These are phyloP conservation scores for Berkeleyomyces basicola DNA, from an alignment of 2,329 filamentous ascomycete genomes.

Conservation along the genomic window DNA sequence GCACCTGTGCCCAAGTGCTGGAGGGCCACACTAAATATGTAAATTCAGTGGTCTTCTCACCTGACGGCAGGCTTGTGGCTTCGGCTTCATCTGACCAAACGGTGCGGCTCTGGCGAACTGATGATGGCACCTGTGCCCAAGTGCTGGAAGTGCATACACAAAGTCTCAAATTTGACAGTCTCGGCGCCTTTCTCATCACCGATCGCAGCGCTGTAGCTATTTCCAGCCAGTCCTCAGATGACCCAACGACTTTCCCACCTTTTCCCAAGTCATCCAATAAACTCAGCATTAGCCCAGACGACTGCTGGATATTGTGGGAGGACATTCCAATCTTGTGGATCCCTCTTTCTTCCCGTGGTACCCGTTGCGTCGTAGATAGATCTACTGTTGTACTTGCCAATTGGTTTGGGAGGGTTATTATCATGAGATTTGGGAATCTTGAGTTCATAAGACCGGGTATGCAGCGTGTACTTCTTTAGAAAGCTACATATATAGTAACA, in stretches of 20 bases:
- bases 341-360: background rate
- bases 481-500: too few species aligned
- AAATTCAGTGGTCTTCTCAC: background rate
- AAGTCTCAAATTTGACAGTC: background rate
- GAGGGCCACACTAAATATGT: background rate
- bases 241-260: background rate
- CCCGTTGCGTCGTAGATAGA: too few species aligned
- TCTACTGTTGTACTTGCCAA: background rate
- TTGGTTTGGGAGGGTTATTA: background rate
- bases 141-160: background rate
- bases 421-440: background rate
- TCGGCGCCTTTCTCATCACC: background rate
- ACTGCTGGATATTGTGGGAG: background rate
- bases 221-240: background rate
- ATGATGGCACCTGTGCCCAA: background rate
- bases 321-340: background rate
- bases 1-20: background rate
- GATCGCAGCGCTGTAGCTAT: background rate
- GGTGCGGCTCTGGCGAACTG: background rate
- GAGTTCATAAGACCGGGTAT: too few species aligned
- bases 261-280: background rate
- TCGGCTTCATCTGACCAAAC: background rate
- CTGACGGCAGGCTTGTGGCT: background rate
- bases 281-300: background rate
- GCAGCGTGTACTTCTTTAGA: too few species aligned